Base-by-base conservation (phyloP, 1,284 basidiomycete species). In the Melampsora americana region DNA sequence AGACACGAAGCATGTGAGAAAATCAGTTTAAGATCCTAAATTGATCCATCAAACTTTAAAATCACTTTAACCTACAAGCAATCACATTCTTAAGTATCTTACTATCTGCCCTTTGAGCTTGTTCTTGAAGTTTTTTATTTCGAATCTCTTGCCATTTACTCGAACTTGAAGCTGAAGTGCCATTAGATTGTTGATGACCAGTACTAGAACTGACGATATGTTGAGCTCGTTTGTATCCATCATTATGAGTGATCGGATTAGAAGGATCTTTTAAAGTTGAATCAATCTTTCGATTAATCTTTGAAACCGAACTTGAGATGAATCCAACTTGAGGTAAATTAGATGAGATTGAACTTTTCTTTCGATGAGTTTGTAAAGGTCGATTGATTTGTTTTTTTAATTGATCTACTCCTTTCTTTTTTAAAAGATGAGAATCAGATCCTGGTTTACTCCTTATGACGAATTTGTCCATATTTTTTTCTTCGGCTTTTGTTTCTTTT, bases 381-480 rank as follows among this genome's bases (percentile, higher is more conserved):
- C 11, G 53, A 39, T 39, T 65, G 30, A 18, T 50, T 18, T 42
- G 44, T 12, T 48, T 23, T 26, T 59, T 59, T 5, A 23, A n/a
- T 59, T 59, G n/a, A 23, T 28, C 28, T 14, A 23, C 12, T 7
- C 50, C 6, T 9, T 32, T 28, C 32, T 23, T 42, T 7, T 18
- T 1, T 32, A 44, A 9, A n/a, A 50, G 9, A 56, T n/a, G n/a
- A n/a, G n/a, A n/a, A n/a, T 6, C 42, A 9, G 62, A 23, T 28
- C 20, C 70, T 66, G 64, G 44, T 65, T 32, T 48, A 39, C 65
- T 72, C 16, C 70, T 59, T 42, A 72, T 65, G 0, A 72, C 44
- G 35, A 65, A 72, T 56, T 66, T 72, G 28, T 72, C 70, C 70
- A 72, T 72, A n/a, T n/a, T n/a, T n/a, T n/a, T 46, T 20, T 56